phyloP scores from a whole-genome alignment of 148 eudicot species.

The Rhododendron williamsianum region DNA sequence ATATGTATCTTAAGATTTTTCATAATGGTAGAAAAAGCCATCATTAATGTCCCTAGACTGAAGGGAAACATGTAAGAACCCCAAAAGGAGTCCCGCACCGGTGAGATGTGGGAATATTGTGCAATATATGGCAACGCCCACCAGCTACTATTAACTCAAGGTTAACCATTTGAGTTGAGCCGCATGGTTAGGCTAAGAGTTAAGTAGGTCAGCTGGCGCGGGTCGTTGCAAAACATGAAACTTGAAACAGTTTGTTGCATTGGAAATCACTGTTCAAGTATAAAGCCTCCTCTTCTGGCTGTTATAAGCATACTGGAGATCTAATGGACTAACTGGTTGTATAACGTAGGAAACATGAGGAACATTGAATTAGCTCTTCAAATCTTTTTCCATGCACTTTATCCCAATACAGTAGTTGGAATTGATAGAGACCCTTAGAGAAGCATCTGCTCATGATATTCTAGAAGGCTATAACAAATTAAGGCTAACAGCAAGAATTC shows the following conservation, averaged over 20 bases:
- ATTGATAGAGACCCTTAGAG: neutral
- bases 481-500: neutral
- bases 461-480: neutral
- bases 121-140: neutral
- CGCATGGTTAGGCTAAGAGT: neutral
- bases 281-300: neutral
- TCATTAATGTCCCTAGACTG: neutral
- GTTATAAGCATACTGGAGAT: neutral
- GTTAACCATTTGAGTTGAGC: neutral
- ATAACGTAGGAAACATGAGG: neutral
- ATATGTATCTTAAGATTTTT: neutral
- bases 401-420: neutral
- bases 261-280: neutral
- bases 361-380: neutral
- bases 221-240: neutral
- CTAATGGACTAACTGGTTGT: neutral
- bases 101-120: neutral
- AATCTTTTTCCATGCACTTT: neutral
- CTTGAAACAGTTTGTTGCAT: neutral
- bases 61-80: neutral
- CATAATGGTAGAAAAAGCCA: neutral
- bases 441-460: neutral
- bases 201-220: too few relatives aligned
- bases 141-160: neutral
- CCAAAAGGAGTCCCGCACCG: neutral